phyloP scores from a whole-genome alignment of 1,139 yeast species.

The Oligophagozyma castellii region DNA sequence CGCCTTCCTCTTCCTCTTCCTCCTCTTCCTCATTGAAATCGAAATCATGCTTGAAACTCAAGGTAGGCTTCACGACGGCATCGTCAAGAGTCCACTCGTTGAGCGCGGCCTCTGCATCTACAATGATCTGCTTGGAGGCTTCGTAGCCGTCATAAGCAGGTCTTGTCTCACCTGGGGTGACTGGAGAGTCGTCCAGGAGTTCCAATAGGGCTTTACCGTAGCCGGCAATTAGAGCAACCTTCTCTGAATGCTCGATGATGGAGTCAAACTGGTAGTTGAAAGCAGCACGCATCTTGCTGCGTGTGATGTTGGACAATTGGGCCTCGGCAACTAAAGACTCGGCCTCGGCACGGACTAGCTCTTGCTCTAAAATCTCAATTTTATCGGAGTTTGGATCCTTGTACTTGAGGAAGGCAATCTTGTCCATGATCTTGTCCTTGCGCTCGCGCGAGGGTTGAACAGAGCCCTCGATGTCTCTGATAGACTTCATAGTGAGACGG shows the following conservation, averaged over 20 bases:
- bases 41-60: conserved; percentile 66
- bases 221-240: conserved; percentile 92
- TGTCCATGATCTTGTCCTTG: conserved; percentile 93
- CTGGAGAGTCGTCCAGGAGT: conserved; percentile 90
- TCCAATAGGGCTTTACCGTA: conserved; percentile 96
- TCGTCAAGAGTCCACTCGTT: conserved; percentile 94
- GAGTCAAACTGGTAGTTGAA: conserved; percentile 96
- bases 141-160: conserved; percentile 97
- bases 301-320: conserved; percentile 92
- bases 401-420: conserved; percentile 93
- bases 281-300: conserved; percentile 95
- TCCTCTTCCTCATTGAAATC: conserved; percentile 53
- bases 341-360: conserved; percentile 97
- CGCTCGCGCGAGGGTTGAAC: conserved; percentile 98
- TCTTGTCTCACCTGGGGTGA: conserved; percentile 98
- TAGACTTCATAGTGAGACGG: conserved; percentile 87
- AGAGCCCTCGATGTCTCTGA: conserved; percentile 92
- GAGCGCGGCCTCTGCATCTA: conserved; percentile 92
- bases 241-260: conserved; percentile 90
- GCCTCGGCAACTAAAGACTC: conserved; percentile 98
- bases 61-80: conserved; percentile 89
- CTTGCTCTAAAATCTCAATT: conserved; percentile 91
- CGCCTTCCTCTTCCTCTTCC: conserved; percentile 30
- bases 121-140: conserved; percentile 93
- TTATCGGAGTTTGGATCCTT: conserved; percentile 97